phyloP scores from a whole-genome alignment of 1,284 basidiomycete genomes.

The Trametes sp. region DNA sequence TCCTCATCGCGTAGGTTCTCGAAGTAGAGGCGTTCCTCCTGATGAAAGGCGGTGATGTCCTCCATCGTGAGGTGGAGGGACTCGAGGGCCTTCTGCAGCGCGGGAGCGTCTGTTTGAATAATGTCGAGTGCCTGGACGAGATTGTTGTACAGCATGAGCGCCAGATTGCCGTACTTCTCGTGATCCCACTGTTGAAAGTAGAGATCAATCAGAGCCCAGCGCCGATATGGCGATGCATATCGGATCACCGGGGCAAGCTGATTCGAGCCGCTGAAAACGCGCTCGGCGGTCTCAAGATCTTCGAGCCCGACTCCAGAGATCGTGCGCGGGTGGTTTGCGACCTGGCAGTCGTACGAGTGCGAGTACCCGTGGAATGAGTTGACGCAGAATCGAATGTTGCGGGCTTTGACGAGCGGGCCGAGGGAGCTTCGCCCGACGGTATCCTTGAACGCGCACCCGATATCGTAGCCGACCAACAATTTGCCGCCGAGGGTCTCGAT shows the following conservation, averaged over 20 bases:
- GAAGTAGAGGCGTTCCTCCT: conserved; percentile 19
- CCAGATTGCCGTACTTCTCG: not conserved
- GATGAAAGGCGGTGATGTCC: not conserved
- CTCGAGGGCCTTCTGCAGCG: conserved; percentile 16
- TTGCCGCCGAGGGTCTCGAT: conserved; percentile 30
- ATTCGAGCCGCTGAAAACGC: conserved; percentile 39
- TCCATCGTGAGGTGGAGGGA: not conserved
- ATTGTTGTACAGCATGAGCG: conserved; percentile 37
- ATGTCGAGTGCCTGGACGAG: conserved; percentile 36
- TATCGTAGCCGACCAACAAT: conserved; percentile 7
- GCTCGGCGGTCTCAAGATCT: conserved; percentile 41
- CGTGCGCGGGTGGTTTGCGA: conserved; percentile 35
- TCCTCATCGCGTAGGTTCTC: conserved; percentile 26
- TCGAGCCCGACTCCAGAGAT: conserved; percentile 36
- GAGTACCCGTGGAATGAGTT: not conserved
- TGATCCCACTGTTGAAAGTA: conserved; percentile 39
- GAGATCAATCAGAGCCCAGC: conserved; percentile 35
- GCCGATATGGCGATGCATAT: conserved; percentile 36
- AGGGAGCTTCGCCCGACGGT: conserved; percentile 5
- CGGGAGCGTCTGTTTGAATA: conserved; percentile 23
- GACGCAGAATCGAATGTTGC: conserved; percentile 3
- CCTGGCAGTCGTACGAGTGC: conserved; percentile 40
- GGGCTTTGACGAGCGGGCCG: conserved; percentile 23
- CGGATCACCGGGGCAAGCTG: conserved; percentile 31
- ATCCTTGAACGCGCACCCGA: conserved; percentile 8